Evolutionary conservation across 352 stramenopile genomes (phyloP), one percentile per base, ranked within the genome.

Genomic region (Pythium folliculosum): DNA sequence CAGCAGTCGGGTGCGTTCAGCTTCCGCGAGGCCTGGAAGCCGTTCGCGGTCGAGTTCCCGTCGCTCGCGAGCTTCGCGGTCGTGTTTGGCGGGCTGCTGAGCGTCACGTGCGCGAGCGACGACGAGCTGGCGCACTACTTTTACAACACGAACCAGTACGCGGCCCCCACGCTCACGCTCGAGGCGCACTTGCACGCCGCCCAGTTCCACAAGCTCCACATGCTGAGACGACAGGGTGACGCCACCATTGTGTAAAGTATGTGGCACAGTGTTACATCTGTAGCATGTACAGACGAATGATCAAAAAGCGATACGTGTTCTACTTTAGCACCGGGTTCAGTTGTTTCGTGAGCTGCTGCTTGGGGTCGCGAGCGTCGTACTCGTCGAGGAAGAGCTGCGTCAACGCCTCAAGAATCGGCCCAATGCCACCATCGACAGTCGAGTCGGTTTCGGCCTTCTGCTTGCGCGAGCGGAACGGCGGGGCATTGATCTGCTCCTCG

Each of bases 331-430:
- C 13, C 7, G 56, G 64, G 35, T 70, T 70, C 7, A 70, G 53
- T 35, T 85, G 72, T 13, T 75, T 74, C 13, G 75, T 80, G 21
- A 91, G 72, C 45, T 69, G 47, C 21, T 86, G 70, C 16, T 84
- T 84, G 2, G 74, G 60, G 62, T 91, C 82, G 35, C 75, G 72
- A 22, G 75, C 69, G 19, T 85, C 77, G 51, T 78, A 83, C 51
- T 91, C 82, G 38, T 70, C 65, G 17, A 75, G 58, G 23, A 89
- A 84, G 3, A 89, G 65, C 50, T 60, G 22, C 9, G 59, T 56
- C 45, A 91, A 60, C 16, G 77, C 70, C 5, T 67, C 22, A 32
- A 85, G 32, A 14, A 88, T 51, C 13, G 44, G 12, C n/a, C 45
- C 21, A 21, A 13, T 19, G 7, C 35, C n/a, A 32, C 27, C 27